phyloP scores from a whole-genome alignment of 2,329 filamentous ascomycete genomes.

The Trichoderma koningiopsis region DNA sequence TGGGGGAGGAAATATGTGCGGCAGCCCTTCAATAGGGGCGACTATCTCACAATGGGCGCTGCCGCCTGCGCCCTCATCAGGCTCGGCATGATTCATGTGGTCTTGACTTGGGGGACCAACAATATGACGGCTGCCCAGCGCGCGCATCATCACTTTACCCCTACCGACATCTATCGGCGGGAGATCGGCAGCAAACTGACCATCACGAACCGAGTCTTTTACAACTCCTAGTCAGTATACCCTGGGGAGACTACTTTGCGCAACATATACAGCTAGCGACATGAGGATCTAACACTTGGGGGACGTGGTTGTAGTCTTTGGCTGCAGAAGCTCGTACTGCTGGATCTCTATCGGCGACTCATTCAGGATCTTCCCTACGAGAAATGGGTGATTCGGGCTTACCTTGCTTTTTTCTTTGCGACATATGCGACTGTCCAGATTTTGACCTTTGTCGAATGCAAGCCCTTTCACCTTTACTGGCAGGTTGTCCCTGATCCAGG shows the following conservation, averaged over 20 bases:
- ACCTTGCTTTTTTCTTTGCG: constrained; percentile 34
- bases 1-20: constrained; percentile 29
- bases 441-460: constrained; percentile 41
- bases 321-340: constrained; percentile 36
- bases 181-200: constrained; percentile 41
- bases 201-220: constrained; percentile 38
- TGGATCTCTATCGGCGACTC: constrained; percentile 35
- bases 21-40: constrained; percentile 30
- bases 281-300: neutral
- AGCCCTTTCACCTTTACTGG: constrained; percentile 58
- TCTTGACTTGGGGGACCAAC: constrained; percentile 42
- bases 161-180: constrained; percentile 38
- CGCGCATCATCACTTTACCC: constrained; percentile 33
- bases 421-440: constrained; percentile 40
- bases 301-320: constrained; percentile 31
- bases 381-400: constrained; percentile 33
- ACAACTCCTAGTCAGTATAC: constrained; percentile 40
- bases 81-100: constrained; percentile 38
- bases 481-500: constrained; percentile 50
- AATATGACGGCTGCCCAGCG: constrained; percentile 36
- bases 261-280: neutral
- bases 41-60: constrained; percentile 43
- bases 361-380: constrained; percentile 32
- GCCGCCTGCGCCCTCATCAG: constrained; percentile 38
- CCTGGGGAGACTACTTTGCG: neutral